Base-by-base conservation (phyloP, 371 early-diverging fungal species). In the Massospora cicadina region DNA sequence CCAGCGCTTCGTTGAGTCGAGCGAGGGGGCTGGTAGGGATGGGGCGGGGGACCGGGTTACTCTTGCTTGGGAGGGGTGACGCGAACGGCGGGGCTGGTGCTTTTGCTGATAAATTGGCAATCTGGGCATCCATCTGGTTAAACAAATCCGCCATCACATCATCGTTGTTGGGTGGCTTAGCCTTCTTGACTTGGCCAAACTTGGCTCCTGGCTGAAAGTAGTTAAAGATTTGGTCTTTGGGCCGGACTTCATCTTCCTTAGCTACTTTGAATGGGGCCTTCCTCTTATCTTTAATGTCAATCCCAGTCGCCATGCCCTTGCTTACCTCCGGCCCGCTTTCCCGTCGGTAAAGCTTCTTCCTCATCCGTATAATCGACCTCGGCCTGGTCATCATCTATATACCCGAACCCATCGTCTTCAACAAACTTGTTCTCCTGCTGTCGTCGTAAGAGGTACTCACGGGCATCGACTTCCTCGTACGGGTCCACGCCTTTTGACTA, bases 381-480 rank as follows among this genome's bases (percentile, higher is more conserved):
- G 31, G 84, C 81, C 13, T 74, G 72, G 1, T 83, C 89, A 66
- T 84, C 71, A 65, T 87, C 90, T n/a, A 78, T 77, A 59, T 90
- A 89, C 17, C 88, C 91, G 5, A 76, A 76, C n/a, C 86, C 85
- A 65, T 95, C 90, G 68, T 89, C 88, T 29, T 80, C 85, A 2
- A 89, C 84, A 76, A 91, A 92, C 58, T 89, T 84, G 31, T 86
- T 83, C 60, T 84, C 60, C 27, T 23, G 31, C 31, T 28, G 28
- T 5, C 60, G 60, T 27, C 30, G 60, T 23, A 28, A 24, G 25
- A 28, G 21, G 60, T 81, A 79, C 26, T 85, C 84, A 10, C 78
- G 74, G 32, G 84, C 82, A 31, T 76, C 74, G 2, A 84, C 74
- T 63, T 77, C 78, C 7, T 81, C 83, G 64, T 80, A 86, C 30